A percentile compares a stretch with the other conserved stretches of the same genome.
Conservation (phyloP, 768 basidiomycete species). For the Termitomyces sp. region DNA sequence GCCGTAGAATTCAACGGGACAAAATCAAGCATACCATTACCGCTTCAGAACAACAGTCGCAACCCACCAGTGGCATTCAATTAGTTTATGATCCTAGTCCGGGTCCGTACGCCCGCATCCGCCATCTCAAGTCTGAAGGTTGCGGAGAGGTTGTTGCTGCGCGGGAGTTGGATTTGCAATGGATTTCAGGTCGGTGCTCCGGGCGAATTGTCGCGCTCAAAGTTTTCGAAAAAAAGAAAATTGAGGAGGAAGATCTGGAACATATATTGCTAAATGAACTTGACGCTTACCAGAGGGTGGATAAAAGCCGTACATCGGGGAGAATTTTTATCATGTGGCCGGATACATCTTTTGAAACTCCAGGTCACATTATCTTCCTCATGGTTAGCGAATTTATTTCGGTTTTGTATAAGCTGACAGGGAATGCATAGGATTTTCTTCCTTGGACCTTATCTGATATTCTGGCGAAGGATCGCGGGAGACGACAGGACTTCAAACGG, state of each 20-base stretch:
- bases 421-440: background rate
- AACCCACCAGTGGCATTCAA: background rate
- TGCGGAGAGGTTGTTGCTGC: background rate
- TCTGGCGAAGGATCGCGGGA: background rate
- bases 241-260: background rate
- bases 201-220: background rate
- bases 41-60: background rate
- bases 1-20: background rate
- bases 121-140: background rate
- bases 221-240: background rate
- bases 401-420: background rate
- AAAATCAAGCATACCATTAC: background rate
- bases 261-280: background rate
- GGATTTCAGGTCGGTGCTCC: background rate
- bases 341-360: background rate
- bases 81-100: background rate
- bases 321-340: background rate
- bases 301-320: background rate
- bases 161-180: background rate
- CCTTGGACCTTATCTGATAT: background rate
- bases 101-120: background rate
- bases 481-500: background rate
- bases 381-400: background rate
- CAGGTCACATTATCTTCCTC: background rate
- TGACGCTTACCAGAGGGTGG: background rate